These are phyloP conservation scores for Ricinus communis DNA, from an alignment of 345 rosid species.

Conservation along the genomic window DNA sequence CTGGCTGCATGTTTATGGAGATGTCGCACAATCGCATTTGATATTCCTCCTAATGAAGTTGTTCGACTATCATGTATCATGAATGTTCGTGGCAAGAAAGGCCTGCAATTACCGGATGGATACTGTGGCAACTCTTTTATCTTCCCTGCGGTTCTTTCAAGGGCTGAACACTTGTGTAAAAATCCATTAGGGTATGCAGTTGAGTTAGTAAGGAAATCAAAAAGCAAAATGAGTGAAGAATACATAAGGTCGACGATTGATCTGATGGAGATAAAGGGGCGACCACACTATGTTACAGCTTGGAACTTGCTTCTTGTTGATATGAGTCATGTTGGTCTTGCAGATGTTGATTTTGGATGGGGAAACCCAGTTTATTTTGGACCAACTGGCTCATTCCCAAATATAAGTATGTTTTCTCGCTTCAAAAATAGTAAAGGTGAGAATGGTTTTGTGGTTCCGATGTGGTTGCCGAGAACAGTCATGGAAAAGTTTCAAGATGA, in stretches of 20 bases:
- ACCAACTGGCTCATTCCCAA: background rate
- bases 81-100: background rate
- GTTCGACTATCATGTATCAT: background rate
- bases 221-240: slow-evolving; percentile 7
- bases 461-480: slow-evolving; percentile 2
- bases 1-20: slow-evolving; percentile 12
- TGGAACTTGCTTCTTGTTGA: slow-evolving; percentile 4
- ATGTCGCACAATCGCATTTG: slow-evolving; percentile 8
- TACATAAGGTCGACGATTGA: slow-evolving; percentile 13
- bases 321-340: slow-evolving; percentile 9
- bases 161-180: background rate
- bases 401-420: background rate
- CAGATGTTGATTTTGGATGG: slow-evolving; percentile 27
- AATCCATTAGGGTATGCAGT: slow-evolving; percentile 18
- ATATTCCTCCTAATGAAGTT: background rate
- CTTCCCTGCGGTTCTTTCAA: background rate
- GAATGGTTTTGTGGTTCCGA: slow-evolving; percentile 10
- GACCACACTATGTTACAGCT: background rate
- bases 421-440: slow-evolving; percentile 18
- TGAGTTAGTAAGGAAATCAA: slow-evolving; percentile 8
- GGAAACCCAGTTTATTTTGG: slow-evolving; percentile 18
- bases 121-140: slow-evolving; percentile 14
- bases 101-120: background rate
- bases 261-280: slow-evolving; percentile 12
- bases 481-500: slow-evolving; percentile 16